phyloP scores from a whole-genome alignment of 2,329 filamentous ascomycete genomes.

The Capronia epimyces region DNA sequence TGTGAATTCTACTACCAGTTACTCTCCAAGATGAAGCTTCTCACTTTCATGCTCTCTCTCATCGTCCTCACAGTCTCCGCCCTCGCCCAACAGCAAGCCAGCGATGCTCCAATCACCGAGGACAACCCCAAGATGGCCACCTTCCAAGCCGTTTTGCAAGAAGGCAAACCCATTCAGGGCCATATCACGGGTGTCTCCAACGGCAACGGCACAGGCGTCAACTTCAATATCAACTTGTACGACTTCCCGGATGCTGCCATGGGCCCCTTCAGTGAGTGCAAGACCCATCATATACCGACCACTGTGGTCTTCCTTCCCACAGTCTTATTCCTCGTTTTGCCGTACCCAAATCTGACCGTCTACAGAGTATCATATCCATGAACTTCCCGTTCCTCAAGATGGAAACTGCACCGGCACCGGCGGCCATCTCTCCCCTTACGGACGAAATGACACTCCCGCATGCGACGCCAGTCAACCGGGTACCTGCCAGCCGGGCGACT shows the following conservation, averaged over 20 bases:
- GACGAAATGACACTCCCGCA: constrained; percentile 52
- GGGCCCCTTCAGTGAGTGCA: constrained; percentile 55
- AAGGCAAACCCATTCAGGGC: constrained; percentile 53
- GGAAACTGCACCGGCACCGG: constrained; percentile 68
- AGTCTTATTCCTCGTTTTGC: not conserved
- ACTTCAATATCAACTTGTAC: constrained; percentile 51
- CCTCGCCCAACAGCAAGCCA: constrained; percentile 33
- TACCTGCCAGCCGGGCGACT: constrained; percentile 70
- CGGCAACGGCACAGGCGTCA: constrained; percentile 51
- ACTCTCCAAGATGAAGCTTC: constrained; percentile 23
- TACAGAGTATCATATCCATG: constrained; percentile 68
- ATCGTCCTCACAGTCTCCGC: constrained; percentile 28
- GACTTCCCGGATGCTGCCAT: constrained; percentile 52
- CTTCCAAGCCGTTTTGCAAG: constrained; percentile 53
- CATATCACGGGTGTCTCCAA: constrained; percentile 45
- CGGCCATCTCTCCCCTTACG: constrained; percentile 67
- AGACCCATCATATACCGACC: not conserved
- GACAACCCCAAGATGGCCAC: constrained; percentile 53
- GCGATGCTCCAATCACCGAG: constrained; percentile 47
- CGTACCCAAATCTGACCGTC: not conserved
- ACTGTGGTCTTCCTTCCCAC: not conserved
- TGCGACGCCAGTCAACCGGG: constrained; percentile 56
- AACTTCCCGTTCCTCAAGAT: constrained; percentile 54
- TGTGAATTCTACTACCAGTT: not conserved
- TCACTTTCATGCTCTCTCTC: constrained; percentile 22